Conservation (phyloP, 345 rosid species). For the Litchi chinensis region DNA sequence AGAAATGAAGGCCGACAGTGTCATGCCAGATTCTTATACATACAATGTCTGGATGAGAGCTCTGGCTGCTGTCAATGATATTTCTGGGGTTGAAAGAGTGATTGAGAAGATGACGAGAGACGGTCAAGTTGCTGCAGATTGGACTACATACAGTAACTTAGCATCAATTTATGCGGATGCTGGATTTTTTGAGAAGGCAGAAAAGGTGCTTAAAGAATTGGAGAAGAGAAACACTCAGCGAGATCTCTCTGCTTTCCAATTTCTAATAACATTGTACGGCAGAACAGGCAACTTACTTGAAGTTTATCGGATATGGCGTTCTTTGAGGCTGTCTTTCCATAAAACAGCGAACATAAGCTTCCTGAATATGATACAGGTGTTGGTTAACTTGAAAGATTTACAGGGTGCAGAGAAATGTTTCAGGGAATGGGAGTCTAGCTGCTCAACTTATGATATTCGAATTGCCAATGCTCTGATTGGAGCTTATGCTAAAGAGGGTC, state of each 20-base stretch:
- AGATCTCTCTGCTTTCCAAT: slow-evolving; percentile 76
- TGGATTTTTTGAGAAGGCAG: slow-evolving; percentile 66
- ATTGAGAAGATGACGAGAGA: slow-evolving; percentile 87
- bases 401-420: slow-evolving; percentile 91
- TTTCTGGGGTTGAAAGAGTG: slow-evolving; percentile 81
- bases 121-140: slow-evolving; percentile 77
- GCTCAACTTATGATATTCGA: slow-evolving; percentile 73
- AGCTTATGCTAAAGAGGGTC: slow-evolving; percentile 65
- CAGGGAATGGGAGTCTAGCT: slow-evolving; percentile 79
- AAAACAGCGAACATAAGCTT: slow-evolving; percentile 77
- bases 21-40: slow-evolving; percentile 62
- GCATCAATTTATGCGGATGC: slow-evolving; percentile 84
- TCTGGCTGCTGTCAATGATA: slow-evolving; percentile 68
- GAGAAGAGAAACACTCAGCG: slow-evolving; percentile 55
- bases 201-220: slow-evolving; percentile 75
- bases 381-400: slow-evolving; percentile 82
- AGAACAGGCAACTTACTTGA: slow-evolving; percentile 65
- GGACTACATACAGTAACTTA: slow-evolving; percentile 92
- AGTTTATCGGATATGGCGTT: slow-evolving; percentile 92
- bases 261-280: slow-evolving; percentile 79
- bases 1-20: slow-evolving; percentile 74
- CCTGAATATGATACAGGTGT: slow-evolving; percentile 88
- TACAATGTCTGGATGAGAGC: slow-evolving; percentile 98
- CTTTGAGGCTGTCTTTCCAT: slow-evolving; percentile 76
- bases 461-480: slow-evolving; percentile 69